phyloP scores from a whole-genome alignment of 768 basidiomycete genomes.

The Suillus cothurnatus region DNA sequence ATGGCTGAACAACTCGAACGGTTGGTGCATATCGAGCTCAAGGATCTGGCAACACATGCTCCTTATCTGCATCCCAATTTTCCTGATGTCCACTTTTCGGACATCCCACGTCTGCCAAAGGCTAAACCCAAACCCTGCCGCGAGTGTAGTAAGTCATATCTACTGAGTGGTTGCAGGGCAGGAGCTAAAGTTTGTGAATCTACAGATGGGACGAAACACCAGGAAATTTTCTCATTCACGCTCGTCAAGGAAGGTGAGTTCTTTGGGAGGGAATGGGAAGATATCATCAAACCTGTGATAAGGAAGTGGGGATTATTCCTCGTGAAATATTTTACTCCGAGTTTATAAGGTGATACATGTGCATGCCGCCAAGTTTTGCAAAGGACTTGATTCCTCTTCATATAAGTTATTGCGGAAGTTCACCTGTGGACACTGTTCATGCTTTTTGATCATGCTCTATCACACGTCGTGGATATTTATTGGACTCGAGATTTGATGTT shows the following conservation, averaged over 20 bases:
- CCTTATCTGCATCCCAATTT: constrained; percentile 62
- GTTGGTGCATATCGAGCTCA: constrained; percentile 78
- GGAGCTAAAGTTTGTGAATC: constrained; percentile 2
- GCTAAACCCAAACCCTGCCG: constrained; percentile 32
- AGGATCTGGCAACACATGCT: constrained; percentile 59
- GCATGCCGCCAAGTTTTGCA: neutral
- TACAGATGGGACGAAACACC: constrained; percentile 60
- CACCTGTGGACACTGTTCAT: neutral
- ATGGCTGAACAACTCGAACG: constrained; percentile 77
- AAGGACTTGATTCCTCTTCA: neutral
- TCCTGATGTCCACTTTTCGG: constrained; percentile 37
- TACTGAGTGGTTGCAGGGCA: constrained; percentile 21
- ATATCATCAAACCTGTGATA: constrained; percentile 72
- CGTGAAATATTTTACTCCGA: constrained; percentile 26
- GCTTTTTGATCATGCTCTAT: neutral
- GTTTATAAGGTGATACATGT: constrained; percentile 9
- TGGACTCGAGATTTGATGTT: neutral
- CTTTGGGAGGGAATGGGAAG: constrained; percentile 72
- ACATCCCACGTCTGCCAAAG: constrained; percentile 18
- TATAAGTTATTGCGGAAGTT: neutral
- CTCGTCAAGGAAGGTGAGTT: constrained; percentile 53
- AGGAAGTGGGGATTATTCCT: constrained; percentile 76
- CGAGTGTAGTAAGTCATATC: constrained; percentile 52
- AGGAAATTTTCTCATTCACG: constrained; percentile 78
- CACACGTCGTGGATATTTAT: neutral